Conservation (phyloP, 257 asterid genomes). For the Lavandula angustifolia region DNA sequence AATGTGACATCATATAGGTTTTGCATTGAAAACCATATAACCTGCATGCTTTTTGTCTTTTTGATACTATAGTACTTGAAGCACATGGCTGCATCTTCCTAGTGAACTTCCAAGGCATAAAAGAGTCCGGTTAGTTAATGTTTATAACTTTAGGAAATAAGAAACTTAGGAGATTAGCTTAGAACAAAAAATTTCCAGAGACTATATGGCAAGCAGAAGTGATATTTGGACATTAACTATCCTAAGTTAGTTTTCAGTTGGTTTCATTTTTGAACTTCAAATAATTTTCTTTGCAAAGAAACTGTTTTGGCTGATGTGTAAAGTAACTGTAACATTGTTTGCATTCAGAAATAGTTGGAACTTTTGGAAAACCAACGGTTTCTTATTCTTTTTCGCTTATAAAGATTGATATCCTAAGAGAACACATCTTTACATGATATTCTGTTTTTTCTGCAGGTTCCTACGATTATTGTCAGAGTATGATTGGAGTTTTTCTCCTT, state of each 20-base stretch:
- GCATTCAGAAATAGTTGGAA: neutral
- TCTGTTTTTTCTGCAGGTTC: slow-evolving; percentile 59
- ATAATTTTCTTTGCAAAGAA: neutral
- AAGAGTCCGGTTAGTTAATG: neutral
- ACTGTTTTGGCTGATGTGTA: neutral
- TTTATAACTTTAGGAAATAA: neutral
- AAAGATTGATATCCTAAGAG: neutral
- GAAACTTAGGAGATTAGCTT: slow-evolving; percentile 5
- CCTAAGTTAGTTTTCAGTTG: neutral
- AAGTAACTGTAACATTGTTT: neutral
- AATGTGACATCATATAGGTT: neutral
- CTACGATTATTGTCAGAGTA: slow-evolving; percentile 73
- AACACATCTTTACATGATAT: neutral
- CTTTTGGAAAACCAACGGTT: neutral
- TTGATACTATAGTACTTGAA: slow-evolving; percentile 7
- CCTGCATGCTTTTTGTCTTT: neutral
- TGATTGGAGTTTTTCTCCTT: slow-evolving; percentile 88
- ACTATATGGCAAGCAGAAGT: neutral
- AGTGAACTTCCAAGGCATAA: neutral
- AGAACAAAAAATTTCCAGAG: neutral
- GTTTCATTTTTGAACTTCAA: neutral
- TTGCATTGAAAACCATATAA: neutral
- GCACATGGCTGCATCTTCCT: neutral
- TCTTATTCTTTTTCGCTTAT: neutral
- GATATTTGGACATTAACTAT: neutral